Percentiles rank a stretch among this genome's conserved stretches.
Conservation (phyloP, 768 basidiomycete genomes). For the Mycena capillaripes region DNA sequence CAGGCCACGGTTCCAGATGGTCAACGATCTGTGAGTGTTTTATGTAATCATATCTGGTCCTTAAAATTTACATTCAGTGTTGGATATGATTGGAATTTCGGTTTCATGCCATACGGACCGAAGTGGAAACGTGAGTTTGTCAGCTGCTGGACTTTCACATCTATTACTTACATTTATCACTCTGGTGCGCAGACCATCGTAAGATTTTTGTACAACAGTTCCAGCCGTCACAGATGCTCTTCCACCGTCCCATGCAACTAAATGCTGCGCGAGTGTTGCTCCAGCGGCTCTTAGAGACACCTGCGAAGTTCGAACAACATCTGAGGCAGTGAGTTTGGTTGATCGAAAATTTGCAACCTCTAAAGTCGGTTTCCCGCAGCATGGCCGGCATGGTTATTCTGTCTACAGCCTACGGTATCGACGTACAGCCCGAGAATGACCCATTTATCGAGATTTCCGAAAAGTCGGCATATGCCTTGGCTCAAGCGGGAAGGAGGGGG, state of each 20-base stretch:
- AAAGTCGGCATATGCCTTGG: too few species aligned
- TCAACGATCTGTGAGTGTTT: not conserved
- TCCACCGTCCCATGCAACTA: not conserved
- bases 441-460: too few species aligned
- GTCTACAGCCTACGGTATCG: too few species aligned
- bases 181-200: not conserved
- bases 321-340: not conserved
- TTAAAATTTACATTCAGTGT: not conserved
- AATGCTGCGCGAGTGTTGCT: slow-evolving; percentile 21
- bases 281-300: slow-evolving; percentile 15
- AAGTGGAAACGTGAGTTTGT: slow-evolving; percentile 5
- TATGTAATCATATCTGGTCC: not conserved
- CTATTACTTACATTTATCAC: not conserved
- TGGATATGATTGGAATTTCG: not conserved
- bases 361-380: too few species aligned
- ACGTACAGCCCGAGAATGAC: too few species aligned
- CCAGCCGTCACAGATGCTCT: not conserved
- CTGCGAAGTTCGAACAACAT: not conserved
- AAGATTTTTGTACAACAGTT: not conserved
- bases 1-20: slow-evolving; percentile 2
- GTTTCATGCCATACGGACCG: slow-evolving; percentile 13
- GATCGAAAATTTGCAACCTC: too few species aligned
- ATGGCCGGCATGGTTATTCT: too few species aligned
- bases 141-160: not conserved
- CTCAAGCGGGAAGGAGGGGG: too few species aligned